These are phyloP conservation scores for Trichoderma atroviride DNA, from an alignment of 2,329 filamentous ascomycete genomes.

Conservation along the genomic window DNA sequence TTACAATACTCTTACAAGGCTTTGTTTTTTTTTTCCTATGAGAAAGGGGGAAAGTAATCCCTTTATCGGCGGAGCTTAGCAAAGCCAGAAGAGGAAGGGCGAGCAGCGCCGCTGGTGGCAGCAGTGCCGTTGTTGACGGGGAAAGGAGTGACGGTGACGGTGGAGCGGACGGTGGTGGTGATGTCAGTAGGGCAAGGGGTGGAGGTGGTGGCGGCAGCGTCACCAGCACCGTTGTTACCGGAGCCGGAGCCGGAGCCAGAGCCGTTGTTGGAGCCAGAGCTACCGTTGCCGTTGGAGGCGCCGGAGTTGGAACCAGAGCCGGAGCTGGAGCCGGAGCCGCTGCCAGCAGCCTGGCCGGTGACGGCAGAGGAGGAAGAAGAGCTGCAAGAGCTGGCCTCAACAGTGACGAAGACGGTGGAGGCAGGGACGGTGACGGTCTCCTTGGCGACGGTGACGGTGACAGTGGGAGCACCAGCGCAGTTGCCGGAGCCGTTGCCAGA, in stretches of 20 bases:
- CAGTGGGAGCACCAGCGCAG: slow-evolving; percentile 30
- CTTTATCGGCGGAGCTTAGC: slow-evolving; percentile 40
- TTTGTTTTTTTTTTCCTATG: background rate
- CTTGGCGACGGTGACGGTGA: slow-evolving; percentile 36
- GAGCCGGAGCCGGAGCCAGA: slow-evolving; percentile 16
- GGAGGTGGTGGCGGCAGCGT: slow-evolving; percentile 33
- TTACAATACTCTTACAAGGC: slow-evolving; percentile 17
- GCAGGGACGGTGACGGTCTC: slow-evolving; percentile 36
- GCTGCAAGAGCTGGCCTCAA: slow-evolving; percentile 30
- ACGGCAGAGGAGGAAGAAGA: slow-evolving; percentile 30
- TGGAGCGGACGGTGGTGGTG: slow-evolving; percentile 36
- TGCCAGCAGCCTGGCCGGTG: slow-evolving; percentile 29
- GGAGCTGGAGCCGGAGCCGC: slow-evolving; percentile 20
- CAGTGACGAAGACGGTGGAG: slow-evolving; percentile 44
- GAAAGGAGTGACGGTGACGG: slow-evolving; percentile 47
- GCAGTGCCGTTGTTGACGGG: slow-evolving; percentile 44
- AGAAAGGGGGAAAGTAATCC: background rate
- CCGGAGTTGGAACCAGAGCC: slow-evolving; percentile 6
- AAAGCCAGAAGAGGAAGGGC: slow-evolving; percentile 40
- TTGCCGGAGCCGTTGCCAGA: slow-evolving; percentile 15
- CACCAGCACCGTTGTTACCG: slow-evolving; percentile 25
- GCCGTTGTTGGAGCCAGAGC: background rate
- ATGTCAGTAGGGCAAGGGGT: slow-evolving; percentile 26
- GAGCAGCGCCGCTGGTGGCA: slow-evolving; percentile 1
- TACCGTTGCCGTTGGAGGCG: slow-evolving; percentile 29